Evolutionary conservation across 129 eudicot genomes (phyloP), one percentile per base, ranked within the genome.

Genomic region (Artemisia tridentata): DNA sequence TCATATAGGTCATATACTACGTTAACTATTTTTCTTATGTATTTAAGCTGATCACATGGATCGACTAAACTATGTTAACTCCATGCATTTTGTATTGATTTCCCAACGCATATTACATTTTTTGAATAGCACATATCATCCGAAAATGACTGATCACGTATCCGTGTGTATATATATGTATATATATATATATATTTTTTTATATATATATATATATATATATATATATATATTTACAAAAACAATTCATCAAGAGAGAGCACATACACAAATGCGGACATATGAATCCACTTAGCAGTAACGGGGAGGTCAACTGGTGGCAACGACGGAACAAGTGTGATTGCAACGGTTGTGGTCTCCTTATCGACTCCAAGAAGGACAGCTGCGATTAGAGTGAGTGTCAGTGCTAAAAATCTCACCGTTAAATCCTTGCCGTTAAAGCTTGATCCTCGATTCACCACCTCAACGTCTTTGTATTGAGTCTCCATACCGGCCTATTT

Each of bases 241-340:
- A 15, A 38, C 46, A 21, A 34, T n/a, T n/a, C n/a, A 20, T 25
- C 25, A 23, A 34, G 46, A 55, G 65, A 1, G 12, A 17, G 19
- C 9, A 71, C 76, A 3, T 77, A 77, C 81, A 77, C 76, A 63
- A 77, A 77, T 25, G 81, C 81, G 2, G 81, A 84, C 78, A 89
- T 18, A 67, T 89, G 79, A 60, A 65, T 83, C 83, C 81, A 84
- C 69, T 89, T 89, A 38, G 96, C 96, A 5, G 86, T 73, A 77
- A 74, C 96, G 4, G 90, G 92, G 62, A 89, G 57, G 45, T 69
- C 43, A 3, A 89, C 43, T 43, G 96, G 92, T 43, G 96, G 96
- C 58, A 89, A 74, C 45, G 89, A 58, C 2, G 86, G 61, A 29
- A 85, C 84, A 25, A 89, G 7, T 2, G 77, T 43, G 18, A 89